Evolutionary conservation across 192 early-diverging fungal genomes (phyloP).

Genomic region (Thoreauomyces humboldtii): DNA sequence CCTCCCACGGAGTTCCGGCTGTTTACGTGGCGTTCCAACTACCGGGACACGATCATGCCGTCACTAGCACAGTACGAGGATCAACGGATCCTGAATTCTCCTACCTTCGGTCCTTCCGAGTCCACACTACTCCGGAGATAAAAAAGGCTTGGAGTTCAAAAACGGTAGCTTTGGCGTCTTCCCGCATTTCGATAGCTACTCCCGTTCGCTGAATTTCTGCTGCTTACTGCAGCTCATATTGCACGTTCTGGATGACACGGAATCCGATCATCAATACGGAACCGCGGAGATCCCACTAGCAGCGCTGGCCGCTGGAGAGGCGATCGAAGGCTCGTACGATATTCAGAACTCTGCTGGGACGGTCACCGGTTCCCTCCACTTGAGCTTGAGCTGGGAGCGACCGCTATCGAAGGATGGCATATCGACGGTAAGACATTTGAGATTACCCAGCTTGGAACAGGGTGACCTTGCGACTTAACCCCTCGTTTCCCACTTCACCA

Average conservation of each 20-base stretch:
- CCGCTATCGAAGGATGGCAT: too few relatives aligned
- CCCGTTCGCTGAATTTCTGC: background rate
- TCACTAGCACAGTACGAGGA: constrained; percentile 37
- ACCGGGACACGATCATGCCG: constrained; percentile 29
- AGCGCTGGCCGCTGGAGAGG: constrained; percentile 30
- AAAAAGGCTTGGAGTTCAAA: constrained; percentile 38
- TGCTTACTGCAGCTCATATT: constrained; percentile 12
- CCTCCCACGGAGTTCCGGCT: constrained; percentile 9
- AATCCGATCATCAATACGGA: constrained; percentile 44
- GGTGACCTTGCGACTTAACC: too few relatives aligned
- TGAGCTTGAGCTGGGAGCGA: too few relatives aligned
- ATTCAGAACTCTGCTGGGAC: too few relatives aligned
- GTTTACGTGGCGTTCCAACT: constrained; percentile 42
- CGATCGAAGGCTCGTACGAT: constrained; percentile 32
- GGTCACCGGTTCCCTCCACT: too few relatives aligned
- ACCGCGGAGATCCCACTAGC: constrained; percentile 30
- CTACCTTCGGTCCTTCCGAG: constrained; percentile 31
- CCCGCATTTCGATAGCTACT: background rate
- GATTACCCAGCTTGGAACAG: too few relatives aligned
- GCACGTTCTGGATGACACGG: constrained; percentile 42
- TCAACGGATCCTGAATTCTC: constrained; percentile 39
- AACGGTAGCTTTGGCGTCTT: constrained; percentile 2
- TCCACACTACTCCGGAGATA: constrained; percentile 42
- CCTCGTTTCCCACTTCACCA: too few relatives aligned
- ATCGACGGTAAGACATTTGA: too few relatives aligned